phyloP scores from a whole-genome alignment of 2,329 filamentous ascomycete species.

The Colletotrichum tabaci region DNA sequence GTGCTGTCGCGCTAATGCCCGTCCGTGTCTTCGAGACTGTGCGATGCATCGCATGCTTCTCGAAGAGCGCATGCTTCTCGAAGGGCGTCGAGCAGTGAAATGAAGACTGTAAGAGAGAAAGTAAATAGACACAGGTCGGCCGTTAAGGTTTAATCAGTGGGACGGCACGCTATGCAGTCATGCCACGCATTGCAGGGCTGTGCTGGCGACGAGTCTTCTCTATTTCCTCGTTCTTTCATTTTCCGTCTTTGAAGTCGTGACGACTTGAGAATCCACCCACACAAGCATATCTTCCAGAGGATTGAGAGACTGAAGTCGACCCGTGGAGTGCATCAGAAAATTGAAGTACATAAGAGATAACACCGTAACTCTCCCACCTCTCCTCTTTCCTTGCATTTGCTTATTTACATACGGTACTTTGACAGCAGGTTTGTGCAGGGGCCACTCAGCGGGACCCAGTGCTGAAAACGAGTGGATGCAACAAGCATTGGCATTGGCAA shows the following conservation, averaged over 20 bases:
- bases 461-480: constrained; percentile 23
- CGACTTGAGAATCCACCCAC: no score
- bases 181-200: constrained; percentile 23
- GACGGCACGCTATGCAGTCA: constrained; percentile 5
- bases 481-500: constrained; percentile 3
- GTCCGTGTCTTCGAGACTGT: neutral
- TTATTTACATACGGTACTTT: neutral
- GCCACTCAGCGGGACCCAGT: constrained; percentile 3
- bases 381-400: no score
- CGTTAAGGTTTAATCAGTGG: constrained; percentile 25
- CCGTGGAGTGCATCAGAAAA: neutral
- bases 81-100: constrained; percentile 16
- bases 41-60: constrained; percentile 19
- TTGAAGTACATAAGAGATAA: neutral
- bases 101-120: neutral
- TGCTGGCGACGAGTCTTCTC: constrained; percentile 2
- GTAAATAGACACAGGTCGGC: constrained; percentile 5
- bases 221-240: neutral
- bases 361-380: no score
- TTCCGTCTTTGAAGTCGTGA: neutral
- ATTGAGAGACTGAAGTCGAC: neutral
- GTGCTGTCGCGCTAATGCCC: constrained; percentile 9
- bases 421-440: neutral
- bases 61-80: constrained; percentile 33
- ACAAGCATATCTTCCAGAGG: neutral